phyloP scores from a whole-genome alignment of 148 eudicot genomes.

The Oxyria digyna region DNA sequence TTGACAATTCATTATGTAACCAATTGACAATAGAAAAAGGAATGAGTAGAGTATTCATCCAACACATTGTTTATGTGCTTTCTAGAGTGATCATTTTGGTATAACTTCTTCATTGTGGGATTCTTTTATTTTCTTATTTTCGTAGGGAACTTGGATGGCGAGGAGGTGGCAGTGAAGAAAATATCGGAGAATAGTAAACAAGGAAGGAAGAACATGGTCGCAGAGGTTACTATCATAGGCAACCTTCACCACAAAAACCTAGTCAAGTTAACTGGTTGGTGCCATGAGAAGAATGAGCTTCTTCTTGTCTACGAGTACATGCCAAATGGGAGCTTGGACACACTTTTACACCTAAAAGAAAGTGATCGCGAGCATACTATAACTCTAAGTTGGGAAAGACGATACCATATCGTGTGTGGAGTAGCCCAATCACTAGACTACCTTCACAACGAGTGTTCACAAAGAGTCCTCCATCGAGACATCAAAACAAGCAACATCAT shows the following conservation, averaged over 20 bases:
- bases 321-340: constrained; percentile 32
- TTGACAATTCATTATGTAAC: too few species aligned
- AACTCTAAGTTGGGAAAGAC: constrained; percentile 20
- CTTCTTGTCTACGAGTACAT: constrained; percentile 32
- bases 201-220: constrained; percentile 29
- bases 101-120: too few species aligned
- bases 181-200: constrained; percentile 15
- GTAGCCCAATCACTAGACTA: constrained; percentile 33
- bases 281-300: constrained; percentile 24
- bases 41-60: too few species aligned
- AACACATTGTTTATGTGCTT: too few species aligned
- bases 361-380: neutral
- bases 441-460: constrained; percentile 24
- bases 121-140: too few species aligned
- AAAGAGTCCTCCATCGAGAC: constrained; percentile 33
- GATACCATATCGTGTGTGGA: constrained; percentile 22
- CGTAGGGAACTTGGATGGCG: constrained; percentile 16
- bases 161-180: constrained; percentile 26
- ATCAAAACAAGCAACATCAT: constrained; percentile 35
- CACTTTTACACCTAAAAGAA: constrained; percentile 4
- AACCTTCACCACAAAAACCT: constrained; percentile 30
- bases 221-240: constrained; percentile 32
- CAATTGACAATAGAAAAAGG: too few species aligned
- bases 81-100: too few species aligned
- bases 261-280: constrained; percentile 34